Evolutionary conservation across 75 land plant genomes (phyloP).

Genomic region (Picea glauca): DNA sequence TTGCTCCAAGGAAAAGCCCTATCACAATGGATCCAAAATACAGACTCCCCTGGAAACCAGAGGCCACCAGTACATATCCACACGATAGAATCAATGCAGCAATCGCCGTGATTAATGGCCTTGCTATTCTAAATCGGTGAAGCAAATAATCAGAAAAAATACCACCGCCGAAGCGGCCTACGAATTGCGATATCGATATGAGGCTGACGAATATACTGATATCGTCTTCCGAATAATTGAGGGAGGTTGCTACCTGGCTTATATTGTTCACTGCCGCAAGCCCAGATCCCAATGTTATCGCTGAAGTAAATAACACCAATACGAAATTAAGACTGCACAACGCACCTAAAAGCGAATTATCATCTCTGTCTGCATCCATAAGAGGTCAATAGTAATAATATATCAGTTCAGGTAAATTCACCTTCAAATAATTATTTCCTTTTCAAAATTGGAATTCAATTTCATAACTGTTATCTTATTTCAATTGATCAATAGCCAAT

Average conservation of each 20-base stretch:
- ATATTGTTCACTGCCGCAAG: neutral
- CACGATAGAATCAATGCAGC: neutral
- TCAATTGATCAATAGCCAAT: too few relatives aligned
- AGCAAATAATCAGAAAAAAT: conserved; percentile 14
- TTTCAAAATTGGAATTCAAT: too few relatives aligned
- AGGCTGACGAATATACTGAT: conserved; percentile 24
- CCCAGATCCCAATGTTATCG: neutral
- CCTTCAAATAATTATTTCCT: too few relatives aligned
- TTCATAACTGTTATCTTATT: too few relatives aligned
- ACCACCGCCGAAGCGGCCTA: conserved; percentile 27
- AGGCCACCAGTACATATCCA: conserved; percentile 16
- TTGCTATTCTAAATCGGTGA: neutral
- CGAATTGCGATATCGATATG: conserved; percentile 26
- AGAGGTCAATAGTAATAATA: neutral
- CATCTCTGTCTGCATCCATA: neutral
- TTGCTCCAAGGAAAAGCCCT: conserved; percentile 26
- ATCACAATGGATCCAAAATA: conserved; percentile 22
- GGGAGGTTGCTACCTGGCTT: neutral
- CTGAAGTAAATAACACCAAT: neutral
- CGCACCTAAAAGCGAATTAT: conserved; percentile 6
- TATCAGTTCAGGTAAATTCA: too few relatives aligned
- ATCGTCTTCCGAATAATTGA: conserved; percentile 11
- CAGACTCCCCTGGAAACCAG: neutral
- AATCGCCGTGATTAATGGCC: conserved; percentile 18
- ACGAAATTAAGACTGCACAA: neutral